phyloP scores from a whole-genome alignment of 805 yeast species.

The Ogataea zsoltii region DNA sequence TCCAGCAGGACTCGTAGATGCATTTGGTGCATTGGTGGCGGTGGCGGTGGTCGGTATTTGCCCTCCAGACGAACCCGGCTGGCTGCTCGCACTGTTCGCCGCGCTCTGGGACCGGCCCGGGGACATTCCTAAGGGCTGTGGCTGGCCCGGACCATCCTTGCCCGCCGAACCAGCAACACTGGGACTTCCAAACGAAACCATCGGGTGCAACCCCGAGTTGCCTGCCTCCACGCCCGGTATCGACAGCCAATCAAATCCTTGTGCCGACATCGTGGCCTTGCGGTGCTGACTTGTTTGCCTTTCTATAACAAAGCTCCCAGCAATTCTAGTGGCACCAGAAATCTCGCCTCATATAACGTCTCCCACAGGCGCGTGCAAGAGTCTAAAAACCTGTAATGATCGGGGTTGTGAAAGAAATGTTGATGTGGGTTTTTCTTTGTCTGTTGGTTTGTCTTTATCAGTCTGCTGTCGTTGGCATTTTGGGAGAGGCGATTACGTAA shows the following conservation, averaged over 20 bases:
- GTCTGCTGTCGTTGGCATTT: background rate
- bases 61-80: conserved; percentile 11
- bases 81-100: conserved; percentile 15
- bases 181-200: conserved; percentile 47
- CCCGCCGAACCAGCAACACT: no score
- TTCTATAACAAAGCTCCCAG: conserved; percentile 1
- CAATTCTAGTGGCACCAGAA: no score
- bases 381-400: background rate
- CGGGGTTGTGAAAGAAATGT: background rate
- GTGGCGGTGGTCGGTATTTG: no score
- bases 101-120: no score
- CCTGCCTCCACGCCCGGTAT: conserved; percentile 19
- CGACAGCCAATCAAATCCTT: conserved; percentile 26
- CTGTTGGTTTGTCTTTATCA: background rate
- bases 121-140: no score
- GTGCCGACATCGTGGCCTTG: conserved; percentile 16
- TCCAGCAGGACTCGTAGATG: no score
- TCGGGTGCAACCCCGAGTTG: conserved; percentile 41
- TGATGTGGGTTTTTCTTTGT: background rate
- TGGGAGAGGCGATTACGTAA: background rate
- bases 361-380: background rate
- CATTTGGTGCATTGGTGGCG: no score
- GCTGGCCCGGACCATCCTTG: no score
- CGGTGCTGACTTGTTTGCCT: background rate
- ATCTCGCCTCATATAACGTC: no score